Evolutionary conservation across 768 basidiomycete species (phyloP).

Genomic region (Scleroderma citrinum): DNA sequence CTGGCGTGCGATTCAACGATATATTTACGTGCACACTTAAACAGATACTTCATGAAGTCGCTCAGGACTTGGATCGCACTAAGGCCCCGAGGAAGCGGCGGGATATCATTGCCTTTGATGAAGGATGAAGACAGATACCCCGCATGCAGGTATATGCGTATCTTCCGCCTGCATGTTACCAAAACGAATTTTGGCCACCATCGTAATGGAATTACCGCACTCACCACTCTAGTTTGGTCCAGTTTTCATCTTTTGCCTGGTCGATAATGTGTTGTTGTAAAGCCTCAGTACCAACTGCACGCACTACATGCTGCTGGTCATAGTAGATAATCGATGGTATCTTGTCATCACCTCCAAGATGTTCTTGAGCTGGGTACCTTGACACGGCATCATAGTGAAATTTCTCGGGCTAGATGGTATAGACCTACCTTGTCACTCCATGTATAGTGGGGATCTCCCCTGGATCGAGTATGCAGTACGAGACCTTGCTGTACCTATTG

Average conservation of each 20-base stretch:
- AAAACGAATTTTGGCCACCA: too few species aligned
- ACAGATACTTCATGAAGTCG: constrained; percentile 41
- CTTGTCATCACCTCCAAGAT: constrained; percentile 31
- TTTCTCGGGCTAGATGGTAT: not conserved
- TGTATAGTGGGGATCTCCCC: constrained; percentile 17
- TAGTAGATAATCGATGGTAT: constrained; percentile 43
- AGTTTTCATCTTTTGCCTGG: constrained; percentile 32
- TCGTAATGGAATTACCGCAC: not conserved
- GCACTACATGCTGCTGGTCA: constrained; percentile 30
- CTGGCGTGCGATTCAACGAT: constrained; percentile 39
- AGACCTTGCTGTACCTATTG: constrained; percentile 33
- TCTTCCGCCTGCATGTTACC: constrained; percentile 24
- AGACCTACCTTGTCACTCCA: constrained; percentile 20
- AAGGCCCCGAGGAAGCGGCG: constrained; percentile 32
- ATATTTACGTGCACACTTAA: constrained; percentile 35
- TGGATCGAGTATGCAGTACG: constrained; percentile 36
- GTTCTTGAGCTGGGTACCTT: constrained; percentile 36
- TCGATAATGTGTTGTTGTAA: constrained; percentile 27
- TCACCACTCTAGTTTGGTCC: constrained; percentile 40
- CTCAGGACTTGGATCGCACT: constrained; percentile 33
- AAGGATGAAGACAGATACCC: constrained; percentile 19
- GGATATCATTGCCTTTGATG: constrained; percentile 20
- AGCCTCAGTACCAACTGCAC: constrained; percentile 38
- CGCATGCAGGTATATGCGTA: constrained; percentile 32
- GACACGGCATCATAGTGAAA: not conserved